Percentiles rank a stretch among this genome's conserved stretches.
Evolutionary conservation across 73 alveolate species (phyloP).

Genomic region (Paramecium sexaurelia): DNA sequence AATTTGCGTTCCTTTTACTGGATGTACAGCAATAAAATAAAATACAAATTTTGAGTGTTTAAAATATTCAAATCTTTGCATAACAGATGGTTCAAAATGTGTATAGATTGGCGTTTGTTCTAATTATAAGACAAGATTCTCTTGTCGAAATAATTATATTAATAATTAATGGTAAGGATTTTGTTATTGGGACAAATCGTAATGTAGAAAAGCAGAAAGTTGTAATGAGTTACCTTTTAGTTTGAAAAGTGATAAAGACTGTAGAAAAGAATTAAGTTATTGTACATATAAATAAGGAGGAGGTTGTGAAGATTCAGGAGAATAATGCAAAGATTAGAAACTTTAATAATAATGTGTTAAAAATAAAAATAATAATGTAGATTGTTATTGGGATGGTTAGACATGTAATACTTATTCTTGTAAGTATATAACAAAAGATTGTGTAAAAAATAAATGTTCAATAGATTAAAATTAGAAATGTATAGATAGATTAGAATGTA

Average conservation of each 20-base stretch:
- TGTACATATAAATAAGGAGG: slow-evolving; percentile 3
- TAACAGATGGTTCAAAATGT: slow-evolving; percentile 36
- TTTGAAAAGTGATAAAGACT: slow-evolving; percentile 9
- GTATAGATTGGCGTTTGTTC: background rate
- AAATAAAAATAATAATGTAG: background rate
- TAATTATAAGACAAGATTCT: background rate
- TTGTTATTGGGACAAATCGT: slow-evolving; percentile 24
- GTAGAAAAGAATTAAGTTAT: background rate
- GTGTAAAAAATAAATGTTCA: background rate
- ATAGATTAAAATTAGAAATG: background rate
- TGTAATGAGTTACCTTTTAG: background rate
- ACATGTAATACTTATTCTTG: background rate
- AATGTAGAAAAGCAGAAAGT: background rate
- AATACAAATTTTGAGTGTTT: background rate
- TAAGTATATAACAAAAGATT: background rate
- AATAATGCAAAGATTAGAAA: background rate
- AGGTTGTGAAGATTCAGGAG: slow-evolving; percentile 33
- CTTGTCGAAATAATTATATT: slow-evolving; percentile 1
- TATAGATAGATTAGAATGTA: background rate
- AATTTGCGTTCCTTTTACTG: background rate
- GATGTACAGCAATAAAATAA: background rate
- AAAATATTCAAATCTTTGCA: background rate
- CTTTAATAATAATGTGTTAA: background rate
- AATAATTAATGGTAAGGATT: background rate
- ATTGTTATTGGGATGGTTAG: slow-evolving; percentile 40